These are phyloP conservation scores for Orbilia quercus DNA, from an alignment of 2,329 filamentous ascomycete species.

Conservation along the genomic window DNA sequence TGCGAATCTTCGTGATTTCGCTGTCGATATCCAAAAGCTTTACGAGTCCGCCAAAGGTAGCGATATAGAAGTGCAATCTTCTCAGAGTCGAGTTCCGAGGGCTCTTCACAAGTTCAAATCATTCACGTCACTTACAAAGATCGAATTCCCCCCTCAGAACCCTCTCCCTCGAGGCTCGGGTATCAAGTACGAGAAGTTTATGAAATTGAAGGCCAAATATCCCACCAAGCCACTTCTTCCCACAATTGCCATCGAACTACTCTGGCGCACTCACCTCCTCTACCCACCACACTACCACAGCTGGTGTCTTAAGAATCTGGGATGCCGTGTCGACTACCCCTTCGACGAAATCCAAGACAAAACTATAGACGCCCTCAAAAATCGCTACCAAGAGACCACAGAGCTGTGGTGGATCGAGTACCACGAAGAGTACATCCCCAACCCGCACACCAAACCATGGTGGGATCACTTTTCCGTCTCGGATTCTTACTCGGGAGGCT, in stretches of 20 bases:
- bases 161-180: constrained; percentile 31
- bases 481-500: constrained; percentile 23
- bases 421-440: constrained; percentile 33
- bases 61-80: background rate
- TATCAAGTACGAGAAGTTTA: constrained; percentile 43
- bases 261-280: constrained; percentile 51
- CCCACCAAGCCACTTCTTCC: constrained; percentile 30
- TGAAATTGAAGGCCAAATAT: constrained; percentile 47
- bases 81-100: constrained; percentile 14
- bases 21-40: constrained; percentile 22
- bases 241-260: constrained; percentile 37
- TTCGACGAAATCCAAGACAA: constrained; percentile 36
- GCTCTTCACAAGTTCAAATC: constrained; percentile 13
- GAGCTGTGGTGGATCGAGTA: constrained; percentile 50
- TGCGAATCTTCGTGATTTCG: constrained; percentile 43
- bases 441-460: constrained; percentile 9
- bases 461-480: constrained; percentile 31
- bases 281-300: constrained; percentile 42
- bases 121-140: constrained; percentile 4
- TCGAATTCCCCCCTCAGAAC: constrained; percentile 5
- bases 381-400: constrained; percentile 31
- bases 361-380: constrained; percentile 12
- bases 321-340: constrained; percentile 30
- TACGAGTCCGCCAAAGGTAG: constrained; percentile 18
- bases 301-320: constrained; percentile 45